These are phyloP conservation scores for Hibiscus trionum DNA, from an alignment of 345 rosid genomes.

Conservation along the genomic window DNA sequence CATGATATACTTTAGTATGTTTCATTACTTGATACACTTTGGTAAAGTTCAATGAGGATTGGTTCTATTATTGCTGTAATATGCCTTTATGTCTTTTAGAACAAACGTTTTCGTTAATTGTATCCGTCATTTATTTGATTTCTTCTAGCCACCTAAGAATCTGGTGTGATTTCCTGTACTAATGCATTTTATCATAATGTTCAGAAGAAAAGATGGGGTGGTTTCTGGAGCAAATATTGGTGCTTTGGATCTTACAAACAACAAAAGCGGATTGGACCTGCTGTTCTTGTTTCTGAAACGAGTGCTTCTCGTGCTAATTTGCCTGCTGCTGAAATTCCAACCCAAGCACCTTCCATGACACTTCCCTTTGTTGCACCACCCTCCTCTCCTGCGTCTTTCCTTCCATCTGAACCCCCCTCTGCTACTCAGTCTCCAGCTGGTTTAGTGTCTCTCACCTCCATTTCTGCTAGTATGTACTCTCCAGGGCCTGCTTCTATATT, in stretches of 20 bases:
- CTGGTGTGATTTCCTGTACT: neutral
- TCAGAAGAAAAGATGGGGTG: constrained; percentile 79
- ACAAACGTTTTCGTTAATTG: neutral
- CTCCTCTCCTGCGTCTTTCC: constrained; percentile 92
- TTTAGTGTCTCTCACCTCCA: constrained; percentile 44
- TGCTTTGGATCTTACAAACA: constrained; percentile 68
- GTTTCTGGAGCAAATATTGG: constrained; percentile 50
- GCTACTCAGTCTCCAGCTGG: constrained; percentile 82
- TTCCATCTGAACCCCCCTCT: constrained; percentile 91
- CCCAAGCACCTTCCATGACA: constrained; percentile 26
- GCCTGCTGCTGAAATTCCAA: constrained; percentile 27
- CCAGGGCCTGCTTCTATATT: constrained; percentile 76
- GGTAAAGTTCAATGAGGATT: constrained; percentile 2
- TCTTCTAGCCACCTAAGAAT: neutral
- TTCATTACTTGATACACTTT: neutral
- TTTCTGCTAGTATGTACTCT: constrained; percentile 59
- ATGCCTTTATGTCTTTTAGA: neutral
- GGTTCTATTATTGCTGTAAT: neutral
- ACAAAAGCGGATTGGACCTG: constrained; percentile 62
- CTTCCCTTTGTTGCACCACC: constrained; percentile 91
- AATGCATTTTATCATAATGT: constrained; percentile 7
- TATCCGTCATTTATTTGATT: neutral
- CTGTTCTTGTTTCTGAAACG: constrained; percentile 55
- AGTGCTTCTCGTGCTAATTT: constrained; percentile 23
- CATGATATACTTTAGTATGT: neutral